Conservation (phyloP, 306 rosid species). For the Dryas alaskensis region DNA sequence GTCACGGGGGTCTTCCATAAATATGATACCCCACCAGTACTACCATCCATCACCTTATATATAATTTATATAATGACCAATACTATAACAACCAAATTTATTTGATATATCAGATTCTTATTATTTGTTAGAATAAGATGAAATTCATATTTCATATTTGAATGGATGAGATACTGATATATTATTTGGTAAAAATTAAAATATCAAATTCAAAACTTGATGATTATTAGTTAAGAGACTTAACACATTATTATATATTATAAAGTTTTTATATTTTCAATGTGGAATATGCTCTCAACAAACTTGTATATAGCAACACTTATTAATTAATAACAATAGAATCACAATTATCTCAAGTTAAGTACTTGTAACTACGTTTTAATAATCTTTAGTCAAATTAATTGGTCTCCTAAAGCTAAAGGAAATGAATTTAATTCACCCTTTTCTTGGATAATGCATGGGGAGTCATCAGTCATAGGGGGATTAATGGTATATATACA, state of each 20-base stretch:
- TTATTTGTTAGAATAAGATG: too few relatives aligned
- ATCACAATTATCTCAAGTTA: not conserved
- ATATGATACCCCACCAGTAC: conserved; percentile 34
- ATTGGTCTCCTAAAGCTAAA: conserved; percentile 6
- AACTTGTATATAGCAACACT: too few relatives aligned
- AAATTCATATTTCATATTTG: too few relatives aligned
- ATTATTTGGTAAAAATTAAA: too few relatives aligned
- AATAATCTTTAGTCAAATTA: not conserved
- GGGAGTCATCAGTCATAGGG: conserved; percentile 10
- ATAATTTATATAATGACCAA: too few relatives aligned
- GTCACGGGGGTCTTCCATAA: conserved; percentile 34
- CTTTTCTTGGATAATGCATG: not conserved
- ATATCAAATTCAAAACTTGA: too few relatives aligned
- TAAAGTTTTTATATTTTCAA: too few relatives aligned
- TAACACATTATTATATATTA: not conserved
- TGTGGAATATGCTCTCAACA: too few relatives aligned
- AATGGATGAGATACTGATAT: too few relatives aligned
- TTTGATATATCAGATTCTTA: too few relatives aligned
- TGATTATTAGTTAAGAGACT: too few relatives aligned
- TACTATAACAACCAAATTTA: too few relatives aligned
- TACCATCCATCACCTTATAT: not conserved
- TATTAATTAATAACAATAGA: not conserved
- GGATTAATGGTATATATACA: not conserved
- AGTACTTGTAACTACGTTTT: conserved; percentile 2
- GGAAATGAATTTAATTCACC: not conserved